Conservation (phyloP, 352 stramenopile species). For the Aphanomyces stellatus region DNA sequence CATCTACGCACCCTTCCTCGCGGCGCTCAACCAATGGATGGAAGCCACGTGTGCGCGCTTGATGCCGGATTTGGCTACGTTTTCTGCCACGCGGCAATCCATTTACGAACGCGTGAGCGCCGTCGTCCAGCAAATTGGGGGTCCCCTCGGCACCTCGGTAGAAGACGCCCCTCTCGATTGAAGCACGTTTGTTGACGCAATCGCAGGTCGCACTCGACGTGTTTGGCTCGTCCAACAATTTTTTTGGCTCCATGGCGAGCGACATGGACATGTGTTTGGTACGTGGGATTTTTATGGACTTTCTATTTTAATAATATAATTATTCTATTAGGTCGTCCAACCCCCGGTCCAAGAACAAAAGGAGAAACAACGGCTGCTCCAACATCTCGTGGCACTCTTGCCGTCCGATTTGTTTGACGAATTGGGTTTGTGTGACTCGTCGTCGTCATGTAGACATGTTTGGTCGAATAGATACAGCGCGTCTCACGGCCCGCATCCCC, state of each 20-base stretch:
- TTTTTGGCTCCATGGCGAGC: conserved; percentile 89
- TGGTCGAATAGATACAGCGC: conserved; percentile 36
- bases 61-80: conserved; percentile 55
- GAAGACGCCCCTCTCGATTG: background rate
- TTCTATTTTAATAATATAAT: too few relatives aligned
- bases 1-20: conserved; percentile 32
- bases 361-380: conserved; percentile 62
- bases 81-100: conserved; percentile 44
- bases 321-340: conserved; percentile 37
- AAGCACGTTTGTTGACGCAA: conserved; percentile 23
- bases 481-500: conserved; percentile 93
- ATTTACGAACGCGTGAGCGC: conserved; percentile 60
- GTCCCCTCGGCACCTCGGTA: background rate
- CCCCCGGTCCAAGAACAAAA: conserved; percentile 26
- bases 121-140: conserved; percentile 51
- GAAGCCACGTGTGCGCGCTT: conserved; percentile 36
- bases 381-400: conserved; percentile 44
- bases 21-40: conserved; percentile 41
- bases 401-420: conserved; percentile 55
- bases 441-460: background rate
- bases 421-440: conserved; percentile 22
- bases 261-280: conserved; percentile 93
- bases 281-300: too few relatives aligned
- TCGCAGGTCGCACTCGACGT: conserved; percentile 50
- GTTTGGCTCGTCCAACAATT: conserved; percentile 96